phyloP scores from a whole-genome alignment of 1,284 basidiomycete genomes.

The Austroboletus rostrupii region DNA sequence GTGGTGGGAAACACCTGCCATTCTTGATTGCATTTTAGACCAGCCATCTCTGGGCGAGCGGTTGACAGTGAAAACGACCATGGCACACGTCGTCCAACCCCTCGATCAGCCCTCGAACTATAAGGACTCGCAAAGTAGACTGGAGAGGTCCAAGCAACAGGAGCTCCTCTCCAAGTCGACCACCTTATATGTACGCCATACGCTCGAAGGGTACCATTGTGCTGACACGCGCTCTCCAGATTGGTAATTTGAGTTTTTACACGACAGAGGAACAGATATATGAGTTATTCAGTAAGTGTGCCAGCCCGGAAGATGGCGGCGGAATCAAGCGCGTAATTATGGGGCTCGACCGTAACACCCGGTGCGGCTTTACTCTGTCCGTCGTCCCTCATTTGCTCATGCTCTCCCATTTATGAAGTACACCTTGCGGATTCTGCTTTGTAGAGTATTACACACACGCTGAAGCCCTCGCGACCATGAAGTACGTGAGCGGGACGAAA shows the following conservation, averaged over 20 bases:
- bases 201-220: not conserved
- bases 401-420: constrained; percentile 46
- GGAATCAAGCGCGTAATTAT: constrained; percentile 99
- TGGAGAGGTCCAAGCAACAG: constrained; percentile 68
- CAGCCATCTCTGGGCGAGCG: not conserved
- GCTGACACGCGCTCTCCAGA: constrained; percentile 42
- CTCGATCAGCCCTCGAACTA: constrained; percentile 95
- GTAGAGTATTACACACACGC: constrained; percentile 97
- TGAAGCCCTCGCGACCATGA: constrained; percentile 90
- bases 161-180: constrained; percentile 70
- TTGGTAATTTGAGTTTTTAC: constrained; percentile 96
- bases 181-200: constrained; percentile 66
- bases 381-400: constrained; percentile 4
- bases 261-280: constrained; percentile 99
- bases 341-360: constrained; percentile 94
- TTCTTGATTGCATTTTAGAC: constrained; percentile 8
- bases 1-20: constrained; percentile 27
- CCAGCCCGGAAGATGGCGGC: constrained; percentile 85
- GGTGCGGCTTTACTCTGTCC: constrained; percentile 44
- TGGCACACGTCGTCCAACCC: constrained; percentile 84
- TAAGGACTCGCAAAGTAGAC: constrained; percentile 82
- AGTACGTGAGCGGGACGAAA: constrained; percentile 95
- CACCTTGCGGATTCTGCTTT: constrained; percentile 98
- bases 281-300: constrained; percentile 93
- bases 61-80: constrained; percentile 33